Conservation (phyloP, 257 asterid species). For the Galeopsis tetrahit region DNA sequence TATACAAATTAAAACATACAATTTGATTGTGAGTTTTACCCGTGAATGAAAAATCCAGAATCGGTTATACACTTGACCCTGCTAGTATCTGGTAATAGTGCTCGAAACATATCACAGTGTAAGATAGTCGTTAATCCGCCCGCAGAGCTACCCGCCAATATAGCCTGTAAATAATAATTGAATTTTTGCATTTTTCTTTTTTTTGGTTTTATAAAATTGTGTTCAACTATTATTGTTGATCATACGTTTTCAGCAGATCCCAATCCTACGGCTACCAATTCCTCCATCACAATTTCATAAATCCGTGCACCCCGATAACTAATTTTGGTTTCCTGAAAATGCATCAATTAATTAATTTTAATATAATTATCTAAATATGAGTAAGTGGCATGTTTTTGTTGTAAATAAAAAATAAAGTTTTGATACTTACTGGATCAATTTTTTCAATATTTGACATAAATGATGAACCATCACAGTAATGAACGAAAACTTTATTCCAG, state of each 20-base stretch:
- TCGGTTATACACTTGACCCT: conserved; percentile 46
- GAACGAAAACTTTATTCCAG: background rate
- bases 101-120: conserved; percentile 45
- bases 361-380: too few species aligned
- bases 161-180: conserved; percentile 30
- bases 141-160: conserved; percentile 47
- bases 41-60: conserved; percentile 48
- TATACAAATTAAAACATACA: too few species aligned
- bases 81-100: conserved; percentile 19
- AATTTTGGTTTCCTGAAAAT: background rate
- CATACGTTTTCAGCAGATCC: background rate
- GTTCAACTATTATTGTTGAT: background rate
- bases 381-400: background rate
- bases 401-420: background rate
- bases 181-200: too few species aligned
- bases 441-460: background rate
- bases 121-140: conserved; percentile 48
- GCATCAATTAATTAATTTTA: background rate
- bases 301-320: background rate
- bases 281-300: background rate
- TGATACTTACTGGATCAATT: background rate
- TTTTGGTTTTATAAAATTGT: too few species aligned
- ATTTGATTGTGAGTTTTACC: conserved; percentile 15
- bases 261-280: background rate
- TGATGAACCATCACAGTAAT: background rate